Percentiles rank a stretch among this genome's conserved stretches.
phyloP scores from a whole-genome alignment of 2,329 filamentous ascomycete species.

The Westerdykella sp. region DNA sequence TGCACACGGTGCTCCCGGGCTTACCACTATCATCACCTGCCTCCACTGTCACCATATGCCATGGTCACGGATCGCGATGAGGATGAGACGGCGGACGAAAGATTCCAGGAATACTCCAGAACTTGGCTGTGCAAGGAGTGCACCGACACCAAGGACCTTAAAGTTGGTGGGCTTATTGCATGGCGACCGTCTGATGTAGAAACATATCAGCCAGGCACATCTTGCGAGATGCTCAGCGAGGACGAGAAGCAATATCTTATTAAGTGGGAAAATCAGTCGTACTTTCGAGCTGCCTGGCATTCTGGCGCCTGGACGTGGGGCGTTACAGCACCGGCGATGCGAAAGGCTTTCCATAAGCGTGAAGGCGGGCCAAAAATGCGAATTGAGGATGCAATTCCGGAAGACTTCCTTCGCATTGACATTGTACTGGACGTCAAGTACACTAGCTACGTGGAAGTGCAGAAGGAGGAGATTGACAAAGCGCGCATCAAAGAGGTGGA shows the following conservation, averaged over 20 bases:
- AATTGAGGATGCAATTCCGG: constrained; percentile 72
- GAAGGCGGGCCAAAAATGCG: constrained; percentile 63
- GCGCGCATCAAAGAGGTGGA: constrained; percentile 65
- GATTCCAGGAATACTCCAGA: constrained; percentile 64
- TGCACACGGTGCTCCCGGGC: constrained; percentile 69
- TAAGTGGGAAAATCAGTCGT: constrained; percentile 78
- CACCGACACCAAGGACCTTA: constrained; percentile 50
- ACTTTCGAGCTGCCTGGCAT: constrained; percentile 80
- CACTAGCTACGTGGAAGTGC: constrained; percentile 51
- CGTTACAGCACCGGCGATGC: constrained; percentile 56
- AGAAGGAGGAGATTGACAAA: constrained; percentile 63
- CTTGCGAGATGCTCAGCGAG: constrained; percentile 55
- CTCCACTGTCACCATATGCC: constrained; percentile 43
- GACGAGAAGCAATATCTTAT: constrained; percentile 87
- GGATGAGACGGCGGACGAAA: constrained; percentile 52
- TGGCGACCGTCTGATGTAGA: constrained; percentile 69
- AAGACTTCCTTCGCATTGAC: constrained; percentile 78
- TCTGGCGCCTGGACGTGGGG: constrained; percentile 85
- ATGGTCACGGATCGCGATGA: constrained; percentile 42
- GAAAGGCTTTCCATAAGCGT: constrained; percentile 69
- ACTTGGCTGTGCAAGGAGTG: constrained; percentile 82
- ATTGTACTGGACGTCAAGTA: constrained; percentile 82
- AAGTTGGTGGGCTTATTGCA: constrained; percentile 73
- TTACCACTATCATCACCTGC: constrained; percentile 81
- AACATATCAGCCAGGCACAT: constrained; percentile 48